These are phyloP conservation scores for Catharanthus roseus DNA, from an alignment of 257 asterid species.

Conservation along the genomic window DNA sequence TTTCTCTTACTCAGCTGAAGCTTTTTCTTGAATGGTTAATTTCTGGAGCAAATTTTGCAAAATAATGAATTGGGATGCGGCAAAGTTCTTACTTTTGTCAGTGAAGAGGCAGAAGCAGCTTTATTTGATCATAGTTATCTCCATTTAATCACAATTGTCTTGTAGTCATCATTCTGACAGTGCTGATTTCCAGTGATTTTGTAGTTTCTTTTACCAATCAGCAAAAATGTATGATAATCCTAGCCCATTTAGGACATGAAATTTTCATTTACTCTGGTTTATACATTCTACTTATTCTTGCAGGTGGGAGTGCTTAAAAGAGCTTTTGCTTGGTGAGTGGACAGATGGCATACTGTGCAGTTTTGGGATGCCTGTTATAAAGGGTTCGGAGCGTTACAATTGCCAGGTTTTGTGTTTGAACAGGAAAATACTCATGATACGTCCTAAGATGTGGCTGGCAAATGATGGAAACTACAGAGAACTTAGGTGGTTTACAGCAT, in stretches of 20 bases:
- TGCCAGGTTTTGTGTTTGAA: conserved; percentile 83
- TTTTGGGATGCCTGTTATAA: conserved; percentile 87
- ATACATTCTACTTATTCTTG: conserved; percentile 8
- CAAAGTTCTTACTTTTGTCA: not conserved
- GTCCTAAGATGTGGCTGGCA: conserved; percentile 96
- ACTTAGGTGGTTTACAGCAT: conserved; percentile 92
- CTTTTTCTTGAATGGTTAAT: not conserved
- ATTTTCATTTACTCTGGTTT: not conserved
- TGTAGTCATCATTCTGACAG: not conserved
- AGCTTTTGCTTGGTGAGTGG: conserved; percentile 76
- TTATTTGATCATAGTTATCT: not conserved
- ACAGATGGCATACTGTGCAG: conserved; percentile 81
- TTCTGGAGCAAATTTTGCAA: not conserved
- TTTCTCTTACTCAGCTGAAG: not conserved
- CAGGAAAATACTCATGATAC: conserved; percentile 77
- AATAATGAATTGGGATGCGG: not conserved
- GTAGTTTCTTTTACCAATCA: not conserved
- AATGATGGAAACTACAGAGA: conserved; percentile 89
- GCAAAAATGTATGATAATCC: not conserved
- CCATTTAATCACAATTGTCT: not conserved
- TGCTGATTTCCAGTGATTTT: not conserved
- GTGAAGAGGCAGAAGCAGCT: not conserved
- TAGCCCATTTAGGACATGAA: not conserved
- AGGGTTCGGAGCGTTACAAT: conserved; percentile 85
- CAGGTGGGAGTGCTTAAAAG: conserved; percentile 94